Evolutionary conservation across 106 monocot species (phyloP), one percentile per base, ranked within the genome.

Genomic region (Xerophyta viscosa): DNA sequence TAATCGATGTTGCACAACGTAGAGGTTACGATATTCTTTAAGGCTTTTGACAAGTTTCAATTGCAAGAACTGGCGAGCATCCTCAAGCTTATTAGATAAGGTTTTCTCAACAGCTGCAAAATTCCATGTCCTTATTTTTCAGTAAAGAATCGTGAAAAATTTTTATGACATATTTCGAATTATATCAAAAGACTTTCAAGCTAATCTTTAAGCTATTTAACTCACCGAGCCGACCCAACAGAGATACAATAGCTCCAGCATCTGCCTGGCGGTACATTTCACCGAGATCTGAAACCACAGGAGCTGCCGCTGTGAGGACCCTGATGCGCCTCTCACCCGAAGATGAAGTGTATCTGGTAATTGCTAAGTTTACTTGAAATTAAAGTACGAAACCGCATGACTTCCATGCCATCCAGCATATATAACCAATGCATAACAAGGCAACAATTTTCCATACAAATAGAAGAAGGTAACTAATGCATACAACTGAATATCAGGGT

Each of bases 221-320:
- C 73, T 69, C 31, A 90, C 98, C 98, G 26, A 86, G 67, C 28
- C 86, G 79, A 27, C 89, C 71, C 54, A 98, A 55, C 29, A 98
- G 21, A 21, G 79, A 82, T 24, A 90, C 52, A 55, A 83, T 75
- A 50, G 90, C 89, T 5, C 98, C 90, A 54, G 77, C 66, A 63
- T 98, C 86, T 51, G 98, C 98, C 30, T 77, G 82, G 51, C 98
- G 98, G 41, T 98, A 98, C 90, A 90, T 90, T 64, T 90, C 98
- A 60, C 70, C 56, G 49, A 98, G 82, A 64, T 98, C 90, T 28
- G 79, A 52, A 28, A 98, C 98, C 17, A 98, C 98, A 54, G 86
- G 98, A 45, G 79, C 98, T 24, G 90, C 98, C 62, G 90, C 63
- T 41, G 98, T 98, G 54, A 79, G 89, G 37, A 90, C 86, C 67